These are phyloP conservation scores for Solanum tacnaense DNA, from an alignment of 257 asterid species.

Conservation along the genomic window DNA sequence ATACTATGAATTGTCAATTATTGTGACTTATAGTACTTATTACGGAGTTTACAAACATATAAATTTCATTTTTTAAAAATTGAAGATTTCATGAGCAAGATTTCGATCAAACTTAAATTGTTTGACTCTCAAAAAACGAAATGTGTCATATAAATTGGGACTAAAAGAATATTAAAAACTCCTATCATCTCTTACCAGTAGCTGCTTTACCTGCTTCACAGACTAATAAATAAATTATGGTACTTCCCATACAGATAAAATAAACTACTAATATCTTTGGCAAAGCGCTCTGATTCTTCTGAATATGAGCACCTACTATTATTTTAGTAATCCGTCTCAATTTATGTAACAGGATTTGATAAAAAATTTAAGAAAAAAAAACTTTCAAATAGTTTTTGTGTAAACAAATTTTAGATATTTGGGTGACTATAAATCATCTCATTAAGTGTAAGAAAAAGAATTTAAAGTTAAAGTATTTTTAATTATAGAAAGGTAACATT, in stretches of 20 bases:
- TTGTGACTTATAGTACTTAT: too few relatives aligned
- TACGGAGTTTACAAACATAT: too few relatives aligned
- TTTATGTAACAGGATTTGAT: fast-evolving
- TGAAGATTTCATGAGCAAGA: fast-evolving
- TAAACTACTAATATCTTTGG: not conserved
- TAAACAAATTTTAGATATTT: not conserved
- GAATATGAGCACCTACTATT: not conserved
- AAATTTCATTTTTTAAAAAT: too few relatives aligned
- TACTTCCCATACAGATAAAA: not conserved
- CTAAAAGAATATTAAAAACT: fast-evolving
- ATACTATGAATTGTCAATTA: too few relatives aligned
- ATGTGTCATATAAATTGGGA: fast-evolving
- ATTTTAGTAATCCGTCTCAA: fast-evolving
- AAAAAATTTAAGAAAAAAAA: not conserved
- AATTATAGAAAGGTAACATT: not conserved
- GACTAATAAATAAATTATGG: not conserved
- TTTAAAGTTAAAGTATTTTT: not conserved
- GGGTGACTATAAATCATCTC: fast-evolving
- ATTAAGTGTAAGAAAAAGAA: not conserved
- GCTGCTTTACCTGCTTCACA: not conserved
- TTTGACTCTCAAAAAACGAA: fast-evolving
- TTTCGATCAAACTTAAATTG: fast-evolving
- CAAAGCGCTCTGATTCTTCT: not conserved
- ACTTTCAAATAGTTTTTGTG: not conserved
- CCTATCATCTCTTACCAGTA: not conserved